phyloP scores from a whole-genome alignment of 495 filamentous ascomycete genomes.

The Podospora didyma region DNA sequence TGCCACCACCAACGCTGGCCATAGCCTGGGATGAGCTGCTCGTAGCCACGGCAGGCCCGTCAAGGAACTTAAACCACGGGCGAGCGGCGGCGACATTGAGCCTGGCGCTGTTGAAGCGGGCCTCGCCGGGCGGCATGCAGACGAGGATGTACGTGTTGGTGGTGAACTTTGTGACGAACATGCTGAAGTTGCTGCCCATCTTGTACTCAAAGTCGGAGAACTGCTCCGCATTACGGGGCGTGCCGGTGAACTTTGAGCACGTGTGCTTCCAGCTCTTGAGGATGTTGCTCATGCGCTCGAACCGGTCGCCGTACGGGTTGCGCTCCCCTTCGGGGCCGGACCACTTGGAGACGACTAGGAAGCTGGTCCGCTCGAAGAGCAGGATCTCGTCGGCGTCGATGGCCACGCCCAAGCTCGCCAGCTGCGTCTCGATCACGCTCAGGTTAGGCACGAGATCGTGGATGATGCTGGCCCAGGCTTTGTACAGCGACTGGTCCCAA shows the following conservation, averaged over 20 bases:
- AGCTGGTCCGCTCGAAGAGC: slow-evolving; percentile 92
- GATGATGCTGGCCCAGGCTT: slow-evolving; percentile 95
- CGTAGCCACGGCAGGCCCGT: slow-evolving; percentile 29
- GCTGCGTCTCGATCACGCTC: slow-evolving; percentile 78
- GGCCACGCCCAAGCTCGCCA: slow-evolving; percentile 69
- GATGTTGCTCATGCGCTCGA: slow-evolving; percentile 92
- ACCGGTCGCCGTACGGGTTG: slow-evolving; percentile 87
- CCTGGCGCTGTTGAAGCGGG: slow-evolving; percentile 80
- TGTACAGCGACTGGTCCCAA: slow-evolving; percentile 98
- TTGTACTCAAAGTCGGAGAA: slow-evolving; percentile 53
- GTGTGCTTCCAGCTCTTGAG: slow-evolving; percentile 94
- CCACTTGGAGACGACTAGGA: slow-evolving; percentile 86
- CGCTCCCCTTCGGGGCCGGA: slow-evolving; percentile 63
- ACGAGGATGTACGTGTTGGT: slow-evolving; percentile 95
- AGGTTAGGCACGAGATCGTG: slow-evolving; percentile 95
- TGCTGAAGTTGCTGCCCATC: slow-evolving; percentile 65
- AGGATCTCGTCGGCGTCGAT: slow-evolving; percentile 92
- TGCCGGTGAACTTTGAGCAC: slow-evolving; percentile 47
- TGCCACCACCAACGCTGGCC: background rate
- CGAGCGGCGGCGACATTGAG: slow-evolving; percentile 84
- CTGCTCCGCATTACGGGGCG: slow-evolving; percentile 53
- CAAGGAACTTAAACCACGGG: slow-evolving; percentile 65
- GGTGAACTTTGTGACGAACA: slow-evolving; percentile 89
- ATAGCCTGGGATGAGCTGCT: background rate
- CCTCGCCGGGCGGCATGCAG: slow-evolving; percentile 82